Evolutionary conservation across 345 rosid species (phyloP).

Genomic region (Hibiscus trionum): DNA sequence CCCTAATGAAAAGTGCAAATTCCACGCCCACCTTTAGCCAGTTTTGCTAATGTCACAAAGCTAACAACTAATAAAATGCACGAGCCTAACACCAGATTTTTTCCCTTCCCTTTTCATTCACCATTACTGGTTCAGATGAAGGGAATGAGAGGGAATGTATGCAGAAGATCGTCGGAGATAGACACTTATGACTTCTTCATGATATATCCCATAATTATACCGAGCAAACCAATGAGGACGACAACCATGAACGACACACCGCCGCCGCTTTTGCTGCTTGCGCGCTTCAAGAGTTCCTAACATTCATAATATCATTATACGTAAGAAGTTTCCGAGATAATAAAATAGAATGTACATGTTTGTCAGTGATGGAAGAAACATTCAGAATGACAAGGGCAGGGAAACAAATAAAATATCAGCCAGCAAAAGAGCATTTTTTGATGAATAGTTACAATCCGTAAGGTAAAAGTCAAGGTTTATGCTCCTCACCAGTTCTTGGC

Average conservation of each 20-base stretch:
- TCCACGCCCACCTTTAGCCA: conserved; percentile 23
- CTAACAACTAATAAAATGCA: conserved; percentile 23
- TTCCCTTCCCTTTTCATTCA: conserved; percentile 28
- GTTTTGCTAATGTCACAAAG: conserved; percentile 25
- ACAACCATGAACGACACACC: conserved; percentile 48
- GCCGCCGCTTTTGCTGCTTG: conserved; percentile 35
- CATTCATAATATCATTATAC: background rate
- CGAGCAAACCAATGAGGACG: conserved; percentile 45
- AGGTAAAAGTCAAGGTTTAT: background rate
- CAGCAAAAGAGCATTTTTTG: background rate
- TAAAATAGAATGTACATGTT: background rate
- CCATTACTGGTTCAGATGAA: conserved; percentile 23
- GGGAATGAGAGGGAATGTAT: conserved; percentile 16
- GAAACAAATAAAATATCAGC: background rate
- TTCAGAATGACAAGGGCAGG: background rate
- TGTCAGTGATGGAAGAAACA: background rate
- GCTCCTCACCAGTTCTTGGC: conserved; percentile 54
- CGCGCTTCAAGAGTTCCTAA: conserved; percentile 50
- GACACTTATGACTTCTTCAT: conserved; percentile 45
- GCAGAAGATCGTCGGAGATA: background rate
- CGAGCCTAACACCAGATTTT: conserved; percentile 10
- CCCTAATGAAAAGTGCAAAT: conserved; percentile 11
- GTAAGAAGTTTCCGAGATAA: conserved; percentile 7
- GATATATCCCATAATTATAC: conserved; percentile 54
- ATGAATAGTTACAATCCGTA: background rate